Conservation (phyloP, 1,284 basidiomycete species). For the Marasmius sp. region DNA sequence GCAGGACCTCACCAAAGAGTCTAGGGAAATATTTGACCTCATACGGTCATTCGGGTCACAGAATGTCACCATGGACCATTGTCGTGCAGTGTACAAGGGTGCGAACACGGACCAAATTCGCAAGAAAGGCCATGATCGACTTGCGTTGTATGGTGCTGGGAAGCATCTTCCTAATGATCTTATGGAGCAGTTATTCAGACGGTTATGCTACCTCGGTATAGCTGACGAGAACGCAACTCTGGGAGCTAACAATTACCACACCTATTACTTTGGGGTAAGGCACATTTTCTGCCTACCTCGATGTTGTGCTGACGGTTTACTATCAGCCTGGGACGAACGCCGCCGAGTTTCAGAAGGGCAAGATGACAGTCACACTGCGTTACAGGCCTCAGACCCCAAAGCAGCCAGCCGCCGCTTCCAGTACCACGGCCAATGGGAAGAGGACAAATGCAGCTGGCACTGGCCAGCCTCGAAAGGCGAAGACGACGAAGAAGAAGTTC, state of each 20-base stretch:
- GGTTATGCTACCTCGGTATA: slow-evolving; percentile 46
- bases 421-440: not conserved
- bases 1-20: slow-evolving; percentile 55
- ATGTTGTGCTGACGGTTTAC: not conserved
- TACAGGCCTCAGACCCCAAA: not conserved
- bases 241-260: not conserved
- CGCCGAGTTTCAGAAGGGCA: not conserved
- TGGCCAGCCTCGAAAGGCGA: not conserved
- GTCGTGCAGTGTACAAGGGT: slow-evolving; percentile 64
- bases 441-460: not conserved
- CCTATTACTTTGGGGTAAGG: not conserved
- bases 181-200: slow-evolving; percentile 64
- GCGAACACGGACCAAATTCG: slow-evolving; percentile 49
- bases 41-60: slow-evolving; percentile 46
- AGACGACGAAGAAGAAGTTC: not conserved
- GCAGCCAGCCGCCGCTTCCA: not conserved
- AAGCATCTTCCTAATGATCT: slow-evolving; percentile 46
- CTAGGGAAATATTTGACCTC: slow-evolving; percentile 50
- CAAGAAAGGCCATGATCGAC: slow-evolving; percentile 47
- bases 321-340: not conserved
- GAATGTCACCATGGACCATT: slow-evolving; percentile 46
- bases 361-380: not conserved
- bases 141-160: slow-evolving; percentile 56
- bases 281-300: not conserved
- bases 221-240: slow-evolving; percentile 21